Evolutionary conservation across 1,139 yeast species (phyloP), one percentile per base, ranked within the genome.

Genomic region (Saccharomyces hybrid): DNA sequence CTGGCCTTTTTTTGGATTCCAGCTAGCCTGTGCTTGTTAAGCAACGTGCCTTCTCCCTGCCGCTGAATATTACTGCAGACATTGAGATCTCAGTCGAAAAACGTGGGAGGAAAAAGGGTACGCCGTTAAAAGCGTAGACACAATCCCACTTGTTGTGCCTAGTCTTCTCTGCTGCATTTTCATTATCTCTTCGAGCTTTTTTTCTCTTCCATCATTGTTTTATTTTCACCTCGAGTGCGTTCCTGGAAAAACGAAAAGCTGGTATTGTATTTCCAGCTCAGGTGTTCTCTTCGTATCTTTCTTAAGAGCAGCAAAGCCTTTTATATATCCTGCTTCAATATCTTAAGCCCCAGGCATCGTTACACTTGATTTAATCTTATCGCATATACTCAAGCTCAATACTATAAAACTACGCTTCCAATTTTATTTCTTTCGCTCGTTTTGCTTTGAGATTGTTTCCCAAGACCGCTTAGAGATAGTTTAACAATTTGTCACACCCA

Each of bases 71-170:
- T 38, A 16, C 19, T 14, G 42, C 42, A 38, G 42, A 38, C 13
- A 38, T 14, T 16, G 42, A 38, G 42, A 38, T 38, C 42, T 38
- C 23, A 16, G 19, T 7, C 13, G 16, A 16, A 16, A 14, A 19
- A 19, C 42, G 42, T 38, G 19, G 42, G 42, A 38, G 42, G 23
- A 38, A 16, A 14, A 38, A 14, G 42, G 25, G 13, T 8, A 38
- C n/a, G 7, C 42, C 42, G 42, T 38, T 38, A 38, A 38, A 38
- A 38, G 42, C 42, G 42, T 38, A 38, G 42, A 38, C 42, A 38
- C 42, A 38, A 38, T 16, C 23, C 23, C 23, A 16, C 23, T 38
- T 16, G 42, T 38, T 38, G 42, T 38, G 42, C 42, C 42, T 38
- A 9, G 42, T 38, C 23, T 38, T 38, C 42, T 38, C 42, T 38